Evolutionary conservation across 805 yeast genomes (phyloP), one percentile per base, ranked within the genome.

Genomic region (Wickerhamomyces chaumierensis): DNA sequence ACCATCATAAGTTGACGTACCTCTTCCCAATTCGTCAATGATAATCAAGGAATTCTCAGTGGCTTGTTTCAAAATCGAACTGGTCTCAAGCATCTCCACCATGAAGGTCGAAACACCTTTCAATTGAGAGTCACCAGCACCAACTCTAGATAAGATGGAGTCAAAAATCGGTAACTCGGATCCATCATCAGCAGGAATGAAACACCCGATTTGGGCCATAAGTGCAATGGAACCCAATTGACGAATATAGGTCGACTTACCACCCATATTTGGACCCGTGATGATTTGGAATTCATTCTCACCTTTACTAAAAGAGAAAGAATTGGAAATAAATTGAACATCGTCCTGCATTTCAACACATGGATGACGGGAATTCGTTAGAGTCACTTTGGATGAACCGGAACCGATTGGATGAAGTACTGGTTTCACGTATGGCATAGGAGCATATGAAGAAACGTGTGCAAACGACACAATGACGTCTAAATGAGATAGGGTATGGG

Each of bases 231-330:
- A 92, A 12, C 96, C 96, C 36, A 84, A 68, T 51, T 88, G 95
- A 45, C 96, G 70, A 36, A 88, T 86, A 56, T 83, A 88, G 0
- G 96, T 88, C 0, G 95, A 86, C 57, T 88, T 88, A 55, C 96
- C 96, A 44, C 96, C 96, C 96, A 88, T 88, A 56, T 88, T 88
- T 29, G 96, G 96, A 27, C 96, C 96, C 0, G 96, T 88, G 19
- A 92, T 85, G 17, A 92, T 81, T 7, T 76, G 66, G 51, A 92
- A 90, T 42, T 84, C 87, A 13, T 74, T 65, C 4, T 59, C 56
- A 14, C 66, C 71, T 36, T 75, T 73, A 13, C 67, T 62, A 40
- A 92, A 63, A 11, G 64, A 58, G n/a, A 87, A 82, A 55, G 92
- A 96, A 57, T 92, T 92, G 3, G 96, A 76, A 43, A 92, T 90